phyloP scores from a whole-genome alignment of 345 rosid species.

The Lenwebbia sp. region DNA sequence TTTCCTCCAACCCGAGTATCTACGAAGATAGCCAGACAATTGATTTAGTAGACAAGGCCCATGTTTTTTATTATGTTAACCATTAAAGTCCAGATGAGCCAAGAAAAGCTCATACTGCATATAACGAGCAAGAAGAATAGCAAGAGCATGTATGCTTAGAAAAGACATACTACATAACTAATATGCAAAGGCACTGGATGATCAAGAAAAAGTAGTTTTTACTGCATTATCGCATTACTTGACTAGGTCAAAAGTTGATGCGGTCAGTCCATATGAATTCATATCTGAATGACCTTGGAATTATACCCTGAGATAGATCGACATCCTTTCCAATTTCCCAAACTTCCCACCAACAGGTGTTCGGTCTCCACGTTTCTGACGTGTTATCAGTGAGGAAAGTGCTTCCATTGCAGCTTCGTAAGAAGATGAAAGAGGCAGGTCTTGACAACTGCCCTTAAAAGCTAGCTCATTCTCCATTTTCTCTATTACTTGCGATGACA shows the following conservation, averaged over 20 bases:
- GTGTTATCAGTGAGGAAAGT: slow-evolving; percentile 67
- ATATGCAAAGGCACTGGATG: not conserved
- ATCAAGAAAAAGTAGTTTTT: not conserved
- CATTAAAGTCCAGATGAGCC: not conserved
- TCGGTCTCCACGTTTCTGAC: slow-evolving; percentile 46
- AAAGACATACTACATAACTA: not conserved
- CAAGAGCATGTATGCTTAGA: not conserved
- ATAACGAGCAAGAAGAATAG: not conserved
- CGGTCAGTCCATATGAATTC: not conserved
- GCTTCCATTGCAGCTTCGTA: slow-evolving; percentile 84
- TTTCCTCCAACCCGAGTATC: slow-evolving; percentile 70
- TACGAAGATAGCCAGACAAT: slow-evolving; percentile 11
- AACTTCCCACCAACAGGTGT: slow-evolving; percentile 24
- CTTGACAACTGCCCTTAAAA: slow-evolving; percentile 19
- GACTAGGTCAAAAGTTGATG: not conserved
- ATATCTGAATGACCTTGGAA: not conserved
- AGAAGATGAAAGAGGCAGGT: slow-evolving; percentile 29
- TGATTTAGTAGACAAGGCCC: not conserved
- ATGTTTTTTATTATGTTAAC: not conserved
- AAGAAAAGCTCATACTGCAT: not conserved
- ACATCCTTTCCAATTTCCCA: slow-evolving; percentile 61
- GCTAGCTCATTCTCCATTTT: slow-evolving; percentile 14
- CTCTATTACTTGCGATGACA: slow-evolving; percentile 26
- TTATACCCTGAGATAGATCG: slow-evolving; percentile 59
- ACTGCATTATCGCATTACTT: not conserved